Evolutionary conservation across 2,329 filamentous ascomycete genomes (phyloP), one percentile per base, ranked within the genome.

Genomic region (Chaetomiaceae sp.): DNA sequence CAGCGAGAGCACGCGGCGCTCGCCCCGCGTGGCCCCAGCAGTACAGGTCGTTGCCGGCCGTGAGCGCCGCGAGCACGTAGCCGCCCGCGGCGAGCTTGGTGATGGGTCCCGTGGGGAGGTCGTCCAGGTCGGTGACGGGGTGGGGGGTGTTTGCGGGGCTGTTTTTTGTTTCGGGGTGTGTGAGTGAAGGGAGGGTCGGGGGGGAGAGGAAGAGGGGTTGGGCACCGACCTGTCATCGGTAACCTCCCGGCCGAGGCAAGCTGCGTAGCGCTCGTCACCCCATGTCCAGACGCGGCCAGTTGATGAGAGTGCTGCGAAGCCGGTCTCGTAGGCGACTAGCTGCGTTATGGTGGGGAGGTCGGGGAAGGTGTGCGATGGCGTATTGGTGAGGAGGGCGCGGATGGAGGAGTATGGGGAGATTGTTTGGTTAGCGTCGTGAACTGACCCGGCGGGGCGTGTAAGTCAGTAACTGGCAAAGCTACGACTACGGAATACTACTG

Each of bases 241-340:
- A 4, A 69, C 58, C 2, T 72, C 65, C 15, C 81, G 71, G 5
- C 76, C 80, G 1, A 86, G 71, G 45, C 75, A 78, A 29, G 70
- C 65, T 22, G 66, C 62, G 54, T 78, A 83, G 14, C 82, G 73
- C 38, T 71, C 64, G 54, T 86, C 81, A 7, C 82, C 82, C 60
- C 73, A 68, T 0, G 74, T 75, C 52, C 66, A 70, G 20, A 79
- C 73, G 2, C 62, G 58, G n/a, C 69, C 71, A 10, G 68, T 58
- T 1, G 66, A 45, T 2, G 70, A 62, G 6, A 78, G 62, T 12
- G 72, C 66, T 4, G 68, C 64, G 55, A 78, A 77, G 1, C 75
- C 75, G 0, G 70, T 64, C 35, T 73, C 69, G 53, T 71, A 77
- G 14, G 73, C 66, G 15, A 63, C 67, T 1, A 76, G 55, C 45